Percentiles rank a stretch among this genome's conserved stretches.
phyloP scores from a whole-genome alignment of 129 eudicot species.

The Saposhnikovia divaricata region DNA sequence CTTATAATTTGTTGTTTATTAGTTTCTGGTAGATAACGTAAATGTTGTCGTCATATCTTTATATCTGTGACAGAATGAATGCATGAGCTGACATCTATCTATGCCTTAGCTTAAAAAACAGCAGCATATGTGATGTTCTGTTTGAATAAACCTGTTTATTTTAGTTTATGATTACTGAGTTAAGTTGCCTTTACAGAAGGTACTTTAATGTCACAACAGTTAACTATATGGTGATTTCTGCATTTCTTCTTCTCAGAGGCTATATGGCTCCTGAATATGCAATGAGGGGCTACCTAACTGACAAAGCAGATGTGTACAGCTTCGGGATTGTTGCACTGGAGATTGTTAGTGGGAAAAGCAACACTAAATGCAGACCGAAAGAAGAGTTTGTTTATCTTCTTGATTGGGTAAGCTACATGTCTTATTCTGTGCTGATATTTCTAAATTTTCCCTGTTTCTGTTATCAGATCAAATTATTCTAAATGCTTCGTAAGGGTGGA shows the following conservation, averaged over 20 bases:
- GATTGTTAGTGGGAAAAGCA: conserved; percentile 37
- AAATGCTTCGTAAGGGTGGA: background rate
- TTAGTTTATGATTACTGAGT: background rate
- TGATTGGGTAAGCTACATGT: conserved; percentile 42
- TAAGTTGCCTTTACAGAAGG: background rate
- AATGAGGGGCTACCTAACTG: conserved; percentile 27
- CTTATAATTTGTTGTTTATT: background rate
- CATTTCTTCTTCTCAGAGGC: conserved; percentile 24
- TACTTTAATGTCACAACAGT: background rate
- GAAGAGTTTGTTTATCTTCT: conserved; percentile 54
- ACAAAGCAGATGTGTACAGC: conserved; percentile 57
- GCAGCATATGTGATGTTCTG: background rate
- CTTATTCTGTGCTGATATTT: background rate
- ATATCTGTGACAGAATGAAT: background rate
- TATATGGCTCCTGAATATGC: conserved; percentile 36
- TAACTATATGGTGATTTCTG: background rate
- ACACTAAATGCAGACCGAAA: conserved; percentile 41
- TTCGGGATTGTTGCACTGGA: conserved; percentile 52
- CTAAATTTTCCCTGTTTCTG: background rate
- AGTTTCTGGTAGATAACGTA: background rate
- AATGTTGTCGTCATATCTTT: background rate
- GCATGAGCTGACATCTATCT: background rate
- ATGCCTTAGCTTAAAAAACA: background rate
- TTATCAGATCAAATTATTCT: background rate
- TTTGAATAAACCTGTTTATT: background rate